phyloP scores from a whole-genome alignment of 345 rosid species.

The Eucalyptus paniculata region DNA sequence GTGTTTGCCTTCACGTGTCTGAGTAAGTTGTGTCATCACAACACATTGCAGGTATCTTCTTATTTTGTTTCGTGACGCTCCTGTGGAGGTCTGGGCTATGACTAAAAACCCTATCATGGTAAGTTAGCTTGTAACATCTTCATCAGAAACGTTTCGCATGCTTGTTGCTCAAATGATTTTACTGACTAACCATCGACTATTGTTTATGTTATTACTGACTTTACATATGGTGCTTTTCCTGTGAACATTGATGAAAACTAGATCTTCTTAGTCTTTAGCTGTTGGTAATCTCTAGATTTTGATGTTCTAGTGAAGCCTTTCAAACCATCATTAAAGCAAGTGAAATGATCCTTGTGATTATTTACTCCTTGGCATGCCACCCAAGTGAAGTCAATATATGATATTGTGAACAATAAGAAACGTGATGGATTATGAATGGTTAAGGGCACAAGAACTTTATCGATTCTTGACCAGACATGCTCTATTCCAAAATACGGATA shows the following conservation, averaged over 20 bases:
- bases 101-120: constrained; percentile 94
- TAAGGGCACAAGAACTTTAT: not conserved
- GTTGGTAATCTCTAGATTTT: not conserved
- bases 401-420: not conserved
- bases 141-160: not conserved
- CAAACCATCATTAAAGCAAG: not conserved
- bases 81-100: constrained; percentile 99
- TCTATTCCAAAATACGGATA: not conserved
- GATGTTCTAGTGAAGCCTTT: not conserved
- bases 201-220: not conserved
- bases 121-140: constrained; percentile 9
- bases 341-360: not conserved
- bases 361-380: not conserved
- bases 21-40: not conserved
- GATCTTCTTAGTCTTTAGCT: not conserved
- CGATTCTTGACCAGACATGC: not conserved
- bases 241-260: not conserved
- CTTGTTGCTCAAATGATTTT: not conserved
- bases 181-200: not conserved
- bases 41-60: constrained; percentile 71
- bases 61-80: constrained; percentile 95
- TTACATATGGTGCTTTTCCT: not conserved
- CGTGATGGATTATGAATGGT: not conserved
- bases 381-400: not conserved
- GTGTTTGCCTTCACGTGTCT: not conserved